A percentile compares a stretch with the other conserved stretches of the same genome.
phyloP scores from a whole-genome alignment of 2,329 filamentous ascomycete species.

The Chaetomium sp. region DNA sequence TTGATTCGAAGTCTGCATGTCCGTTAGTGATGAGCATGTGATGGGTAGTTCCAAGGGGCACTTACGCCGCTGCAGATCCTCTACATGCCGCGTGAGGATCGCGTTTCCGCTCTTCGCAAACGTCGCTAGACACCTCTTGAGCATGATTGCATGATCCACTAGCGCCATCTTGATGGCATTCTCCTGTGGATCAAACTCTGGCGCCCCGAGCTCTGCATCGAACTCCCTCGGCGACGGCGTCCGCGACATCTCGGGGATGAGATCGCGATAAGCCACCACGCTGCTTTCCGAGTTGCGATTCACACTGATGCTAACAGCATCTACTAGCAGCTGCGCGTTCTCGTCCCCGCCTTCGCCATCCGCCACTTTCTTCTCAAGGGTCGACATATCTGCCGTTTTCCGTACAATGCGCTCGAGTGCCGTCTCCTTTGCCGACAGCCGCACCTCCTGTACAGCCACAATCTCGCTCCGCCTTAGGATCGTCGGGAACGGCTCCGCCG shows the following conservation, averaged over 20 bases:
- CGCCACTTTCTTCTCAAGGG: conserved; percentile 71
- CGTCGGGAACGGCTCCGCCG: conserved; percentile 85
- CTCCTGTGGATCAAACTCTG: conserved; percentile 62
- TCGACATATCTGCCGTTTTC: conserved; percentile 82
- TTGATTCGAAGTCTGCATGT: conserved; percentile 59
- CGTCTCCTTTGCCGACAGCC: conserved; percentile 77
- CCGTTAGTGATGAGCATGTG: conserved; percentile 20
- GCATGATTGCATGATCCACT: conserved; percentile 83
- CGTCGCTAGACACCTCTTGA: conserved; percentile 76
- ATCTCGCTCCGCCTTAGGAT: conserved; percentile 89
- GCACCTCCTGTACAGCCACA: conserved; percentile 65
- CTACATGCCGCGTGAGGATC: conserved; percentile 56
- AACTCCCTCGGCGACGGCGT: conserved; percentile 45
- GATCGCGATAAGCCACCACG: conserved; percentile 73
- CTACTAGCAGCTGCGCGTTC: conserved; percentile 67
- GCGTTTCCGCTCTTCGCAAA: conserved; percentile 66
- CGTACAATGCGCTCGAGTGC: conserved; percentile 86
- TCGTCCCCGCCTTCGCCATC: conserved; percentile 67
- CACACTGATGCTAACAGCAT: conserved; percentile 76
- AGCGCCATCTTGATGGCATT: conserved; percentile 82
- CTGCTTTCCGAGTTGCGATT: conserved; percentile 74
- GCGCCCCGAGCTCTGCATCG: conserved; percentile 49
- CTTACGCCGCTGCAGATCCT: conserved; percentile 68
- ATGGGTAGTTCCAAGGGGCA: conserved; percentile 32
- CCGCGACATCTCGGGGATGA: conserved; percentile 61